Evolutionary conservation across 495 filamentous ascomycete genomes (phyloP).

Genomic region (Hypoxylon fuscum): DNA sequence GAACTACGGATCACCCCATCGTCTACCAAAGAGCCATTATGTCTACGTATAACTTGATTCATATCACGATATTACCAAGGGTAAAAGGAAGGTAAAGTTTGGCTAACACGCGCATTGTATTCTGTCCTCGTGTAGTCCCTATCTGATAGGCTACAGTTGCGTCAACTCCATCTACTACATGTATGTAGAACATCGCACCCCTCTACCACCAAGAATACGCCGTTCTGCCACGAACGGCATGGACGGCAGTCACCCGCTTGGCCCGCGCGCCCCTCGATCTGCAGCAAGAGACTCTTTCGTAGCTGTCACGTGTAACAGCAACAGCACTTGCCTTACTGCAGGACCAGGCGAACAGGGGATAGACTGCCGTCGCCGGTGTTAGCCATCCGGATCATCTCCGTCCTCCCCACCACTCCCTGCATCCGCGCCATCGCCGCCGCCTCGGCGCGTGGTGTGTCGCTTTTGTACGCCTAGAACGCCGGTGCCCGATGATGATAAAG

Average conservation of each 20-base stretch:
- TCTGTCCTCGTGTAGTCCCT: no score
- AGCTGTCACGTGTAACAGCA: neutral
- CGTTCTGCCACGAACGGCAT: neutral
- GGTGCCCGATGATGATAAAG: conserved; percentile 52
- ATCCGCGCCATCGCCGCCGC: conserved; percentile 44
- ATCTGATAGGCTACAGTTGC: no score
- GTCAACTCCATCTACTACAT: no score
- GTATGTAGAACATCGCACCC: no score
- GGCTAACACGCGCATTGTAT: no score
- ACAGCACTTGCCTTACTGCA: conserved; percentile 45
- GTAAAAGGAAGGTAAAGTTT: no score
- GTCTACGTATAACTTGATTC: no score
- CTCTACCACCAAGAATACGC: neutral
- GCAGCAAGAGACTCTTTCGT: neutral
- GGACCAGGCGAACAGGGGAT: conserved; percentile 65
- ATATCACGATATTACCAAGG: no score
- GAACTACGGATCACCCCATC: no score
- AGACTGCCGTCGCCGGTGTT: conserved; percentile 56
- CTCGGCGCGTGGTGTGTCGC: conserved; percentile 34
- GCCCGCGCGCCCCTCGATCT: conserved; percentile 43
- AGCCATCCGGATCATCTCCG: conserved; percentile 57
- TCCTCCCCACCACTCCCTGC: conserved; percentile 49
- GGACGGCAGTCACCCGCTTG: conserved; percentile 43
- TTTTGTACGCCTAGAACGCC: conserved; percentile 58
- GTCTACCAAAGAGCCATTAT: no score